Evolutionary conservation across 2,329 filamentous ascomycete genomes (phyloP), one percentile per base, ranked within the genome.

Genomic region (Anisogramma anomala): DNA sequence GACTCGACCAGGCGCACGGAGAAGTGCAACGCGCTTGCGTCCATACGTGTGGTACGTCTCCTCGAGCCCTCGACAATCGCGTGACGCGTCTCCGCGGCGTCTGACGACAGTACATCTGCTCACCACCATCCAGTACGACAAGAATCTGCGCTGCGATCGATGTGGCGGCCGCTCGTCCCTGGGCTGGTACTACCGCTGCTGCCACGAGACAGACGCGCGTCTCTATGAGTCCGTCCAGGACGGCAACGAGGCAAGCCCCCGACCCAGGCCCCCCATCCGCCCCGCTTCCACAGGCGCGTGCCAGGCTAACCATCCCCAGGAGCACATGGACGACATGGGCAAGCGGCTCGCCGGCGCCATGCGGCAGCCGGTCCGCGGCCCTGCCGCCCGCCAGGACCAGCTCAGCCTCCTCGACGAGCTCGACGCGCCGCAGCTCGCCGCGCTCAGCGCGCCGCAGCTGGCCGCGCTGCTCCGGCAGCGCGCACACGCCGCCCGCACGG

Each of bases 121-220:
- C 41, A 79, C 86, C 70, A 73, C 75, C 8, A 3, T 80, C 20
- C 58, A 84, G 33, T 83, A 78, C 51, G 71, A 69, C 25, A 43
- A 60, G 15, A 55, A 66, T 20, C 57, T 65, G 34, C 53, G 57
- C 14, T 91, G 84, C 59, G 60, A 68, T 6, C 54, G 67, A 18
- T 91, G 84, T 52, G 62, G 63, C 28, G 60, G 62, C 30, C 57
- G 58, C 1, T 72, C 79, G 0, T 60, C 67, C 13, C 66, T 79
- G 39, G 82, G 82, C 19, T 91, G 81, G 74, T 61, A 91, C 17
- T 91, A 84, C 57, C 67, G 71, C 45, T 91, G 85, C 58, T 72
- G 69, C 10, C 74, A 84, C 55, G 82, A 87, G 51, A 63, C 63
- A 9, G 66, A 73, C 22, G 54, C 53, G 17, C 46, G 55, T 43